phyloP scores from a whole-genome alignment of 306 rosid genomes.

The Vigna mungo region DNA sequence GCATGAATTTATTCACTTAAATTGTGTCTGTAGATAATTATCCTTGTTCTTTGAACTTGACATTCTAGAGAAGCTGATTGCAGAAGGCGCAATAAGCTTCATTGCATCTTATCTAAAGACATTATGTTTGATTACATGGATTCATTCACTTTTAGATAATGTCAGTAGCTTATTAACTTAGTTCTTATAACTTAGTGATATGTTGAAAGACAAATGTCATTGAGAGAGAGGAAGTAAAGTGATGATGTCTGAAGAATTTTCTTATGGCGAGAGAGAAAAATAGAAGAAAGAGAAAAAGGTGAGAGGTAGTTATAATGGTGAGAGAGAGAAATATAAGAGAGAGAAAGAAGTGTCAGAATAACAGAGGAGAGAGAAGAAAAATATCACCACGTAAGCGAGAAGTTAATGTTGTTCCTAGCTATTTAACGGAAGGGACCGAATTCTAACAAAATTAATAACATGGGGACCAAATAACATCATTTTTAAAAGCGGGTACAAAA shows the following conservation, averaged over 20 bases:
- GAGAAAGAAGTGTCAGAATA: too few species aligned
- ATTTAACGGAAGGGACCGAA: too few species aligned
- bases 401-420: too few species aligned
- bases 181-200: background rate
- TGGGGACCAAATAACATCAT: too few species aligned
- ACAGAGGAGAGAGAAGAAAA: too few species aligned
- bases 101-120: conserved; percentile 9
- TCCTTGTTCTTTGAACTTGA: background rate
- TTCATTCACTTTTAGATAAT: conserved; percentile 15
- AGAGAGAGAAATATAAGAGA: too few species aligned
- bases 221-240: conserved; percentile 6
- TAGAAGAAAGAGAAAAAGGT: too few species aligned
- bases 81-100: background rate
- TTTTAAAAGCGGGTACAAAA: too few species aligned
- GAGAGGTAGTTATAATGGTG: too few species aligned
- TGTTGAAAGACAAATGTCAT: conserved; percentile 20
- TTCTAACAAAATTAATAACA: too few species aligned
- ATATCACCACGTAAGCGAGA: too few species aligned
- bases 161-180: background rate
- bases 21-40: background rate
- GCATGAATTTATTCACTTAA: conserved; percentile 5
- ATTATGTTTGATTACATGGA: background rate
- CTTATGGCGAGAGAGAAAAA: too few species aligned
- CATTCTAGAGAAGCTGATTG: conserved; percentile 19
- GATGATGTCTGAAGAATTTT: conserved; percentile 23